Evolutionary conservation across 768 basidiomycete genomes (phyloP), one percentile per base, ranked within the genome.

Genomic region (Amanita fuliginea): DNA sequence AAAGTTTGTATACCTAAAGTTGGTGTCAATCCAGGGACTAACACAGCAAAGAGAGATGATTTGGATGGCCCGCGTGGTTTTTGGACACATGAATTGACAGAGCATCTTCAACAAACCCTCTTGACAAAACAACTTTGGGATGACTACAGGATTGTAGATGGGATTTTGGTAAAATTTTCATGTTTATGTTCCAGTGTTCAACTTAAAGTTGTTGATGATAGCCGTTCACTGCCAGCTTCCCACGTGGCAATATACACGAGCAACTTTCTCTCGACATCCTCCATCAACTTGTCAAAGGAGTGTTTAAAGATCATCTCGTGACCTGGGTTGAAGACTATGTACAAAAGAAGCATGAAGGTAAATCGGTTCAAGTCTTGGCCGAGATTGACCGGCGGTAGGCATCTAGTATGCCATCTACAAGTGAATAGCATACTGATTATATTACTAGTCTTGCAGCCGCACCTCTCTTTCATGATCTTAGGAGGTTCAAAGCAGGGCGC

Each of bases 291-390:
- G 64, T 67, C 55, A 67, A 66, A 54, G 65, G 65, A 1, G 57
- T 62, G 1, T 68, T 68, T 56, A 68, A 68, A 51, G 68, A 68
- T 40, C 67, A 70, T 46, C 54, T 70, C 4, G 63, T 70, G 3
- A 51, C 47, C 1, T 68, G 67, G 68, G 59, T 68, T 0, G 51
- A 42, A 1, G 42, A 57, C 21, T 68, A 65, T 48, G 33, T 32
- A 14, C 35, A 36, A 41, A 32, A 16, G 28, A 37, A 8, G 24
- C 35, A 14, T 46, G 69, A 33, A 30, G 34, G 13, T n/a, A 6
- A 19, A 32, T 11, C 13, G 3, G 34, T 3, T 35, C 2, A 11
- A 13, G 21, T 46, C 30, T n/a, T 46, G 11, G 44, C 44, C 3
- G 44, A 46, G 13, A 46, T 46, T n/a, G 44, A 34, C 24, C 13